Evolutionary conservation across 768 basidiomycete genomes (phyloP).

Genomic region (Rossbeevera mucosa): DNA sequence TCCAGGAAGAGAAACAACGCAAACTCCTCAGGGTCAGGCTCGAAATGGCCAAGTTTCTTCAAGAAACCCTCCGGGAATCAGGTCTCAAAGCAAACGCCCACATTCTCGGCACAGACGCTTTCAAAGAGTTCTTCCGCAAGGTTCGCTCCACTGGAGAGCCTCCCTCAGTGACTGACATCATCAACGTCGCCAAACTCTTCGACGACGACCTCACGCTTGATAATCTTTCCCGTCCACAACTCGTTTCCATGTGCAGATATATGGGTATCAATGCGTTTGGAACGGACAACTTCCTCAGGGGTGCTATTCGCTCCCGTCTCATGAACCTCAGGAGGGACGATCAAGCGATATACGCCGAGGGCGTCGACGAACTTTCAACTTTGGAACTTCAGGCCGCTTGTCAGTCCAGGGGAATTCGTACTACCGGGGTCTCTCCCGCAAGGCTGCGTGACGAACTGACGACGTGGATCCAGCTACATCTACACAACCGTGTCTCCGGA

Average conservation of each 20-base stretch:
- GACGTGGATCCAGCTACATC: constrained; percentile 90
- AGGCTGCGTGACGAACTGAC: constrained; percentile 83
- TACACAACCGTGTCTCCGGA: constrained; percentile 88
- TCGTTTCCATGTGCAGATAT: constrained; percentile 95
- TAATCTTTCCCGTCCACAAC: constrained; percentile 96
- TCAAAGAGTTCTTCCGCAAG: constrained; percentile 99
- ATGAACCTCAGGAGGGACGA: constrained; percentile 86
- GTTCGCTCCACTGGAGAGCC: constrained; percentile 94
- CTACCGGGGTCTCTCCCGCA: constrained; percentile 80
- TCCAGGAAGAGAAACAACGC: constrained; percentile 92
- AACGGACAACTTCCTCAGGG: constrained; percentile 96
- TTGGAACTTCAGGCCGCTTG: constrained; percentile 90
- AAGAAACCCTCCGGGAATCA: constrained; percentile 93
- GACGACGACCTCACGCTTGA: constrained; percentile 97
- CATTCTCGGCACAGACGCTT: constrained; percentile 90
- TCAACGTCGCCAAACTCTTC: constrained; percentile 94
- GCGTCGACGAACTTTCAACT: constrained; percentile 85
- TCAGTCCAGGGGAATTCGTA: constrained; percentile 91
- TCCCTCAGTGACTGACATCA: constrained; percentile 82
- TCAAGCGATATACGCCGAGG: constrained; percentile 86
- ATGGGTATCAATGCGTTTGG: constrained; percentile 99
- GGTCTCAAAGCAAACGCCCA: constrained; percentile 89
- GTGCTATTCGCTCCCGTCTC: constrained; percentile 80
- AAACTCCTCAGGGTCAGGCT: constrained; percentile 91
- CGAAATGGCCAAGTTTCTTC: constrained; percentile 99